Evolutionary conservation across 805 yeast genomes (phyloP).

Genomic region (Yarrowia alimentaria): DNA sequence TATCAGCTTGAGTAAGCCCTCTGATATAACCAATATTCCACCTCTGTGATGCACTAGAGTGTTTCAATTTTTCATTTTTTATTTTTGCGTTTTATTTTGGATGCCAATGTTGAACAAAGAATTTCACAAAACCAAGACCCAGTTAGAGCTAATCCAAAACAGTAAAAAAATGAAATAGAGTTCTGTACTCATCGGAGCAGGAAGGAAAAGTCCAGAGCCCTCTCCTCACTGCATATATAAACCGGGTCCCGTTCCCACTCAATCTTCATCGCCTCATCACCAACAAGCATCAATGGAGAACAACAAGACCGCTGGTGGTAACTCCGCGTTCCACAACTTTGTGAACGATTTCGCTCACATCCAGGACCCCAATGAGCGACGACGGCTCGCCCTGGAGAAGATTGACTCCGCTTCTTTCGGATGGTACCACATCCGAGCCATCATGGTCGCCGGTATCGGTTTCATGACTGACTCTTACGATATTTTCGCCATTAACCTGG

Average conservation of each 20-base stretch:
- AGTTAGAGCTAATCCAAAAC: conserved; percentile 16
- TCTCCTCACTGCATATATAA: conserved; percentile 15
- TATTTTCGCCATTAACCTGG: conserved; percentile 85
- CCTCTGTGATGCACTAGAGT: too few relatives aligned
- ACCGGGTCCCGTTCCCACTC: conserved; percentile 1
- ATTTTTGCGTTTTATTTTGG: background rate
- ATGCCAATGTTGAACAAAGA: background rate
- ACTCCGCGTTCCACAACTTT: conserved; percentile 59
- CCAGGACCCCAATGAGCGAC: conserved; percentile 57
- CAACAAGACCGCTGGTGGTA: conserved; percentile 44
- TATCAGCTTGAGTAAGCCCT: too few relatives aligned
- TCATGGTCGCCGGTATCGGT: conserved; percentile 88
- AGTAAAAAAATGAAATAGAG: conserved; percentile 2
- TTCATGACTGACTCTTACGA: conserved; percentile 91
- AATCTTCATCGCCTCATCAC: conserved; percentile 10
- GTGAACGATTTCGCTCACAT: conserved; percentile 54
- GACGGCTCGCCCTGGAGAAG: conserved; percentile 59
- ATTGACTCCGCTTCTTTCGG: conserved; percentile 58
- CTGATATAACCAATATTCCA: too few relatives aligned
- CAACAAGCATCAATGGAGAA: conserved; percentile 19
- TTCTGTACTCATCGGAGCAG: conserved; percentile 13
- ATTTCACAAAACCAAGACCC: conserved; percentile 10
- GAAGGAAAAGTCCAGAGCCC: background rate
- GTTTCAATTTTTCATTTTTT: background rate
- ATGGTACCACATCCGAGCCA: conserved; percentile 60